These are phyloP conservation scores for Entonaema liquescens DNA, from an alignment of 495 filamentous ascomycete species.

Conservation along the genomic window DNA sequence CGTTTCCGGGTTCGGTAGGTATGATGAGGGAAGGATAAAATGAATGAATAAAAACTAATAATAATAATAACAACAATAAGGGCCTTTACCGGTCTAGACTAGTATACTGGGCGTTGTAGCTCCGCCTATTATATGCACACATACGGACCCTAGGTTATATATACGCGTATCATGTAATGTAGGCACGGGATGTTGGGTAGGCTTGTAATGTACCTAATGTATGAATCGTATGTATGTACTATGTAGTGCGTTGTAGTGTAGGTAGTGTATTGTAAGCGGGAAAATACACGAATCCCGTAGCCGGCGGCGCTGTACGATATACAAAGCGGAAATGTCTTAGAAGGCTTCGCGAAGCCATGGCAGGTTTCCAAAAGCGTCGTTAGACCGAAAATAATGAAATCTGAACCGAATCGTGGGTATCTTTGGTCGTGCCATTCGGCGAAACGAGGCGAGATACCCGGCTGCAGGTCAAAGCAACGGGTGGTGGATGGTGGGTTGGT, in stretches of 20 bases:
- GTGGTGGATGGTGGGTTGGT: background rate
- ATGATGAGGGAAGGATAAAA: background rate
- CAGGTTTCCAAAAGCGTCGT: constrained; percentile 32
- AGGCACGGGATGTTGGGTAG: background rate
- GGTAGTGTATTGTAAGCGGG: too few species aligned
- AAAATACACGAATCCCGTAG: constrained; percentile 3
- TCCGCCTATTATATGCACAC: constrained; percentile 4
- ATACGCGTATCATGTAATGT: background rate
- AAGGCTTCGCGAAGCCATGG: constrained; percentile 40
- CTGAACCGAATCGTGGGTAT: constrained; percentile 39
- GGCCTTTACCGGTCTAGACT: constrained; percentile 19
- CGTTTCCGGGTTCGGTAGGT: constrained; percentile 41
- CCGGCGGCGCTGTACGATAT: background rate
- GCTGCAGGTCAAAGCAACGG: constrained; percentile 41
- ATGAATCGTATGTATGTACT: background rate
- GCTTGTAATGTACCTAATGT: too few species aligned
- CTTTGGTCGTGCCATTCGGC: constrained; percentile 40
- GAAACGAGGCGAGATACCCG: constrained; percentile 45
- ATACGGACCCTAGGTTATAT: background rate
- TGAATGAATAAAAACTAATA: constrained; percentile 1
- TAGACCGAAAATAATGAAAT: constrained; percentile 34
- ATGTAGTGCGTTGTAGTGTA: background rate
- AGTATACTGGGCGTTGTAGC: background rate
- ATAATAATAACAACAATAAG: background rate
- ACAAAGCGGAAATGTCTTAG: constrained; percentile 36